Evolutionary conservation across 306 rosid species (phyloP).

Genomic region (Trifolium repens): DNA sequence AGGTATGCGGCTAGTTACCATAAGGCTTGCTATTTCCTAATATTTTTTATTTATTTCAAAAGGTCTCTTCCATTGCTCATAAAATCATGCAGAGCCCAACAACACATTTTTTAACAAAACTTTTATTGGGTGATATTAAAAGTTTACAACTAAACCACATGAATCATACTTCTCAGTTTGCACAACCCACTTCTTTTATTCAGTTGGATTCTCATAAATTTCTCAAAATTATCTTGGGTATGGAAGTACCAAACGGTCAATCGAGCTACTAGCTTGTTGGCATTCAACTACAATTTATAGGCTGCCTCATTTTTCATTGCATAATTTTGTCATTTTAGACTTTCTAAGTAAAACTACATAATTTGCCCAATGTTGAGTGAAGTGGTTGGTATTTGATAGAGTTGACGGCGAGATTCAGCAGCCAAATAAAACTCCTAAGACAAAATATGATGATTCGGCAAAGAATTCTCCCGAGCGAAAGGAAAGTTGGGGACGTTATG

Average conservation of each 20-base stretch:
- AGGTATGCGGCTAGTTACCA: constrained; percentile 59
- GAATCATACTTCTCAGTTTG: constrained; percentile 2
- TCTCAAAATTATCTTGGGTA: constrained; percentile 15
- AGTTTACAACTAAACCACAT: not conserved
- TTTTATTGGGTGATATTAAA: not conserved
- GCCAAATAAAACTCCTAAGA: constrained; percentile 36
- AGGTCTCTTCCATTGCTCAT: constrained; percentile 13
- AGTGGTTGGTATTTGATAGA: constrained; percentile 49
- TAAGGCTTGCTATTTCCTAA: constrained; percentile 32
- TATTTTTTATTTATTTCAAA: not conserved
- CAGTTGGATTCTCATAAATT: constrained; percentile 3
- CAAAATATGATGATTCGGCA: constrained; percentile 41
- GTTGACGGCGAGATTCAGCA: constrained; percentile 63
- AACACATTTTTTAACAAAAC: not conserved
- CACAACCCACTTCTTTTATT: not conserved
- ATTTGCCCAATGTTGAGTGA: constrained; percentile 34
- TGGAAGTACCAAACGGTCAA: constrained; percentile 30
- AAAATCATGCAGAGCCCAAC: not conserved
- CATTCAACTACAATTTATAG: constrained; percentile 23
- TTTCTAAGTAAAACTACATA: not conserved
- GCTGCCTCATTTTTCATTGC: constrained; percentile 33
- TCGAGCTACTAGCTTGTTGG: constrained; percentile 25
- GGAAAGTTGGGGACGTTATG: constrained; percentile 90
- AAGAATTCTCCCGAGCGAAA: constrained; percentile 47
- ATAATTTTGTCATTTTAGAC: constrained; percentile 34